Percentiles rank a stretch among this genome's conserved stretches.
phyloP scores from a whole-genome alignment of 2,329 filamentous ascomycete genomes.

The Phyllosticta capitalensis region DNA sequence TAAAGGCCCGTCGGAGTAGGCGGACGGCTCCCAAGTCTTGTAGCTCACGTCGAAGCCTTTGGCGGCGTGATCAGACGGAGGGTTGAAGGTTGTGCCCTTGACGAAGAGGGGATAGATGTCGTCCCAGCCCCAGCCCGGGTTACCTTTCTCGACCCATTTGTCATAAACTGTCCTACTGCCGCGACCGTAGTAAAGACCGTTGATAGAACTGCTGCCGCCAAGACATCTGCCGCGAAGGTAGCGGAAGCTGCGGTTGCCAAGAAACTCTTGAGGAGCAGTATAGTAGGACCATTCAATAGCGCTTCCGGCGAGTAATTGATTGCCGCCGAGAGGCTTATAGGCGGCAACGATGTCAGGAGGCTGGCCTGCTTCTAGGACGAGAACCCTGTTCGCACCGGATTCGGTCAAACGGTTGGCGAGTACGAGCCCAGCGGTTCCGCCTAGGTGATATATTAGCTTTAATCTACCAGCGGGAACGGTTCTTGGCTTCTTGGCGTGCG shows the following conservation, averaged over 20 bases:
- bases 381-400: constrained; percentile 17
- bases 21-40: constrained; percentile 21
- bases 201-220: constrained; percentile 24
- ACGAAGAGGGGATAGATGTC: constrained; percentile 13
- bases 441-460: constrained; percentile 11
- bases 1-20: constrained; percentile 20
- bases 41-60: constrained; percentile 20
- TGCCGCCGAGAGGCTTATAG: constrained; percentile 21
- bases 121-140: constrained; percentile 15
- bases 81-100: constrained; percentile 22
- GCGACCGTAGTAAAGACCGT: constrained; percentile 17
- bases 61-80: constrained; percentile 18
- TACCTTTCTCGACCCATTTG: constrained; percentile 21
- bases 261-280: constrained; percentile 18
- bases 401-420: constrained; percentile 18
- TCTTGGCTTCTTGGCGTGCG: not conserved
- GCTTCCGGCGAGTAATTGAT: constrained; percentile 19
- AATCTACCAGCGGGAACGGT: no score
- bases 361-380: constrained; percentile 17
- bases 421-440: constrained; percentile 19
- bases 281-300: constrained; percentile 22
- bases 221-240: constrained; percentile 18
- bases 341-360: constrained; percentile 17
- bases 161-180: constrained; percentile 16
- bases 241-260: constrained; percentile 17